These are phyloP conservation scores for Blastomyces emzantsi DNA, from an alignment of 2,329 filamentous ascomycete species.

Conservation along the genomic window DNA sequence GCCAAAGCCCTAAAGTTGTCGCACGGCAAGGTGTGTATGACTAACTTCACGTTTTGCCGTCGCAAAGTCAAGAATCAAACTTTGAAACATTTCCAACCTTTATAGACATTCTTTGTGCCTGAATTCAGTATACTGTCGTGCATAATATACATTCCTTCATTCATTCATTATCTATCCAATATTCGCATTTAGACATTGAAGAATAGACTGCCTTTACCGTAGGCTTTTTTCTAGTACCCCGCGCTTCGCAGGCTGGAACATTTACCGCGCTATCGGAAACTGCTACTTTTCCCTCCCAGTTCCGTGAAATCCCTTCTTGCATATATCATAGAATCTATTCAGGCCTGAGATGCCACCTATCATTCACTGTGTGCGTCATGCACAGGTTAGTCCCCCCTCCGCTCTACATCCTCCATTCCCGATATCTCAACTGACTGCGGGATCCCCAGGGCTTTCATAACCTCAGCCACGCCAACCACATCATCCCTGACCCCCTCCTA, in stretches of 20 bases:
- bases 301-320: neutral
- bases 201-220: neutral
- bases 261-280: neutral
- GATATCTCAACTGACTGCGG: neutral
- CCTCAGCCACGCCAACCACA: constrained; percentile 58
- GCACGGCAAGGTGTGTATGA: neutral
- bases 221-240: neutral
- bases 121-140: neutral
- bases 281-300: neutral
- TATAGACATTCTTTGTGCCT: neutral
- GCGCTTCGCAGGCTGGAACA: neutral
- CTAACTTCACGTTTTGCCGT: neutral
- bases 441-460: constrained; percentile 68
- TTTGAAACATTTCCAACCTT: neutral
- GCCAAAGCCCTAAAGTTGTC: neutral
- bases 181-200: neutral
- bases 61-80: neutral
- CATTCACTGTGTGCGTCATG: constrained; percentile 40
- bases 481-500: constrained; percentile 66
- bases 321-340: constrained; percentile 1
- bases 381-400: constrained; percentile 29
- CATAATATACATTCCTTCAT: neutral
- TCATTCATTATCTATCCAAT: neutral
- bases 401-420: neutral
- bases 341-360: constrained; percentile 31